phyloP scores from a whole-genome alignment of 495 filamentous ascomycete genomes.

The Bombardia bombarda region DNA sequence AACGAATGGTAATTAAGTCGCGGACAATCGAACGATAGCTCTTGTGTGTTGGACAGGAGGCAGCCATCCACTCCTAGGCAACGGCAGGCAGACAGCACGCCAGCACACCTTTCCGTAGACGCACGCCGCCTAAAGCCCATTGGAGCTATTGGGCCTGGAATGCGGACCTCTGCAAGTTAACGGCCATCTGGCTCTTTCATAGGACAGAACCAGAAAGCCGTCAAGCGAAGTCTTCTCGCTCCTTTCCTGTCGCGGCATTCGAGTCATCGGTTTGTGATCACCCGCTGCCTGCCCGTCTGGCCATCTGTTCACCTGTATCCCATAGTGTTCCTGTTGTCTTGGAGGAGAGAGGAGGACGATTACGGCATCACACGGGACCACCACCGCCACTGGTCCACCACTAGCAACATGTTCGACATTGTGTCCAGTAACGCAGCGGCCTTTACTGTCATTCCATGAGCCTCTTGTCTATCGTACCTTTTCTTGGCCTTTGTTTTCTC shows the following conservation, averaged over 20 bases:
- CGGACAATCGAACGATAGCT: slow-evolving; percentile 4
- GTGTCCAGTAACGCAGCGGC: too few species aligned
- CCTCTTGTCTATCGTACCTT: too few species aligned
- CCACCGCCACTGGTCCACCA: too few species aligned
- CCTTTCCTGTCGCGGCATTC: slow-evolving; percentile 5
- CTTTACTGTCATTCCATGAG: not conserved
- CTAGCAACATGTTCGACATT: too few species aligned
- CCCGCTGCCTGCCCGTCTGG: too few species aligned
- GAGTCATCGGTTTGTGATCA: slow-evolving; percentile 20
- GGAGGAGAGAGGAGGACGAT: too few species aligned
- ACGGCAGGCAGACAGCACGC: slow-evolving; percentile 15
- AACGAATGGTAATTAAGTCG: slow-evolving; percentile 1
- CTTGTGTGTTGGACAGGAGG: slow-evolving; percentile 8
- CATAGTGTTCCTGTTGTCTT: too few species aligned
- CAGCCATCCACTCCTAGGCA: slow-evolving; percentile 13
- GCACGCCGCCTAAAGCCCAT: slow-evolving; percentile 11
- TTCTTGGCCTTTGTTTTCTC: too few species aligned
- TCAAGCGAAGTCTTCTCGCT: slow-evolving; percentile 7
- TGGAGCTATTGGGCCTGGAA: slow-evolving; percentile 19
- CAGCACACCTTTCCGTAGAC: slow-evolving; percentile 17
- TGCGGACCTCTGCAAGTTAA: slow-evolving; percentile 20
- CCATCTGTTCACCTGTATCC: too few species aligned
- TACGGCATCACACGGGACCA: too few species aligned
- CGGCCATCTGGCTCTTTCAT: slow-evolving; percentile 14
- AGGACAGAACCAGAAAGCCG: slow-evolving; percentile 13